These are phyloP conservation scores for Kwoniella shandongensis DNA, from an alignment of 768 basidiomycete genomes.

Conservation along the genomic window DNA sequence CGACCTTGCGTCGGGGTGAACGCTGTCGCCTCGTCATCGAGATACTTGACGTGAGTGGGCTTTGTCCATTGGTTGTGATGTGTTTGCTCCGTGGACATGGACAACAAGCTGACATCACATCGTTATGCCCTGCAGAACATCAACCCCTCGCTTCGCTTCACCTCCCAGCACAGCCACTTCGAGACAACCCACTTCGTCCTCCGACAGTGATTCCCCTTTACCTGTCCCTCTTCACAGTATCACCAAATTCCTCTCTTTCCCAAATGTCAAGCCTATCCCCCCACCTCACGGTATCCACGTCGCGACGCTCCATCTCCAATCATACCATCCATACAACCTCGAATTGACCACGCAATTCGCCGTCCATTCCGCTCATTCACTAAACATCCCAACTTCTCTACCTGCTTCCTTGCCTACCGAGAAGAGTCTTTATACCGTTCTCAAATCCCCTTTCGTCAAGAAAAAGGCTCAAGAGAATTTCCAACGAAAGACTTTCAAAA, in stretches of 20 bases:
- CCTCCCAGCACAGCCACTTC: not conserved
- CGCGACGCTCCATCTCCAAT: slow-evolving; percentile 78
- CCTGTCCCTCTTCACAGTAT: slow-evolving; percentile 13
- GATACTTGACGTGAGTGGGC: slow-evolving; percentile 14
- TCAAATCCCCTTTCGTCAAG: slow-evolving; percentile 79
- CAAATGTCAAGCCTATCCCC: not conserved
- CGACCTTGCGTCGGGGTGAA: slow-evolving; percentile 7
- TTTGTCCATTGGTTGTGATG: too few relatives aligned
- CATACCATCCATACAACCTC: slow-evolving; percentile 66
- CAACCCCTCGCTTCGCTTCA: slow-evolving; percentile 6
- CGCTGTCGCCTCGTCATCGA: slow-evolving; percentile 19
- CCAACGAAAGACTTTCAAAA: slow-evolving; percentile 75
- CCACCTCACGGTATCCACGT: slow-evolving; percentile 58
- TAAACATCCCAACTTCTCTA: slow-evolving; percentile 63
- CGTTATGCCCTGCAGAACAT: not conserved
- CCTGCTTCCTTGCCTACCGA: slow-evolving; percentile 52
- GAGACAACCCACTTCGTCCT: not conserved
- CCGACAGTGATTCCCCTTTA: slow-evolving; percentile 4
- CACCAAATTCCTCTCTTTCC: slow-evolving; percentile 19
- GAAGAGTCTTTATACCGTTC: slow-evolving; percentile 80
- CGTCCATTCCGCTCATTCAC: slow-evolving; percentile 75
- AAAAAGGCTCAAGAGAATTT: slow-evolving; percentile 97
- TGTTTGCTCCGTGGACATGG: too few relatives aligned
- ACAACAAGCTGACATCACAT: too few relatives aligned
- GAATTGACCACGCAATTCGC: slow-evolving; percentile 82